These are phyloP conservation scores for Setomelanomma holmii DNA, from an alignment of 2,329 filamentous ascomycete species.

Conservation along the genomic window DNA sequence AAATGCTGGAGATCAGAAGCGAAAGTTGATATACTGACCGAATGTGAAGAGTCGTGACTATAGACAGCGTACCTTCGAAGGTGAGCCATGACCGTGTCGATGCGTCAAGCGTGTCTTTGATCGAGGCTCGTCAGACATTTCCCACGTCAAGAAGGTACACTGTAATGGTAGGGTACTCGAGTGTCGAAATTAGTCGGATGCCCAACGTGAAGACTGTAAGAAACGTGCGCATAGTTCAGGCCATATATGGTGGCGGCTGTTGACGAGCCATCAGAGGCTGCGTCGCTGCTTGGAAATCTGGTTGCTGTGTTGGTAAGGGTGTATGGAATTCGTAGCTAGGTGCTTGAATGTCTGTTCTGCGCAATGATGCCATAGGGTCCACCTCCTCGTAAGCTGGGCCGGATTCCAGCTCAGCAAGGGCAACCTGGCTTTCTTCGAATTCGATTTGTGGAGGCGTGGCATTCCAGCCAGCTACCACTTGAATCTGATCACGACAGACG, in stretches of 20 bases:
- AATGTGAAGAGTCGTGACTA: not conserved
- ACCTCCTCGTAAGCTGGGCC: constrained; percentile 17
- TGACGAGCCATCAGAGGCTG: not conserved
- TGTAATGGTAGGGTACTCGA: not conserved
- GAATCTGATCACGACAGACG: constrained; percentile 21
- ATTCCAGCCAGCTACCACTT: constrained; percentile 24
- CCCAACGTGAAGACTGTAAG: not conserved
- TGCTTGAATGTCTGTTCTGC: not conserved
- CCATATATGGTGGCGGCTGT: not conserved
- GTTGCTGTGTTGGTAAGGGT: not conserved
- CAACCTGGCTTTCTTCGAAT: not conserved
- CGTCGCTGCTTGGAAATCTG: not conserved
- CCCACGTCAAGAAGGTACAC: not conserved
- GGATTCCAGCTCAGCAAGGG: not conserved
- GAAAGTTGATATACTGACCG: not conserved
- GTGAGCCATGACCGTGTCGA: not conserved
- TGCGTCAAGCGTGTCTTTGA: not conserved
- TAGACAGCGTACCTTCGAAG: not conserved
- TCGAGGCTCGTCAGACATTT: not conserved
- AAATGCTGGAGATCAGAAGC: not conserved
- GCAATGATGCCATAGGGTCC: constrained; percentile 8
- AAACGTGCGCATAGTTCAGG: not conserved
- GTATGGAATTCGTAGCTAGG: not conserved
- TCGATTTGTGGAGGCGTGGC: not conserved
- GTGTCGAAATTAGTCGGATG: not conserved